Evolutionary conservation across 495 filamentous ascomycete species (phyloP).

Genomic region (Neurospora sp.): DNA sequence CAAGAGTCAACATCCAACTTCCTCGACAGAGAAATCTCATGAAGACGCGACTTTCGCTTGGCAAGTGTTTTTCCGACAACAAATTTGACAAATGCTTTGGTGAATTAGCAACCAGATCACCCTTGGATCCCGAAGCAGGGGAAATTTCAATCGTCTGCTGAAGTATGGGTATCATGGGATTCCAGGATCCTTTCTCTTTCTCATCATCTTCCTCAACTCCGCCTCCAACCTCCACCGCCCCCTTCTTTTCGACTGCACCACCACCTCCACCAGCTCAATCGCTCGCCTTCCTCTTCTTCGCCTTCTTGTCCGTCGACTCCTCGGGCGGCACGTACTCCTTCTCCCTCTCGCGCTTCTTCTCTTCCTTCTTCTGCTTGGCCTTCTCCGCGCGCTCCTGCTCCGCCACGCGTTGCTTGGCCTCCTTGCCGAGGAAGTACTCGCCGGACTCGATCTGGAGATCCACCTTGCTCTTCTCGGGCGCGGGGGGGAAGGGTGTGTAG

Average conservation of each 20-base stretch:
- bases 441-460: constrained; percentile 97
- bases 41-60: background rate
- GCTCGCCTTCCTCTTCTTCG: constrained; percentile 47
- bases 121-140: background rate
- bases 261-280: constrained; percentile 17
- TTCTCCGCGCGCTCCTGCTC: constrained; percentile 71
- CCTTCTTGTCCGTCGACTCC: constrained; percentile 56
- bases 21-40: background rate
- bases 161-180: constrained; percentile 21
- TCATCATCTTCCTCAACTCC: background rate
- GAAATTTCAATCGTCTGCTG: background rate
- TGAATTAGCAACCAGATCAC: background rate
- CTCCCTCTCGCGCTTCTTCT: constrained; percentile 77
- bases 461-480: constrained; percentile 72
- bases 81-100: background rate
- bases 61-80: background rate
- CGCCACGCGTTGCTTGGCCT: constrained; percentile 74
- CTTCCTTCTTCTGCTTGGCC: constrained; percentile 73
- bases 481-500: constrained; percentile 74
- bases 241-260: background rate
- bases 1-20: background rate
- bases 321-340: constrained; percentile 79
- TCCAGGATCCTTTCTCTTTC: constrained; percentile 3
- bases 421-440: constrained; percentile 90
- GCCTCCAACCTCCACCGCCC: background rate